A percentile compares a stretch with the other conserved stretches of the same genome.
phyloP scores from a whole-genome alignment of 2,329 filamentous ascomycete species.

The Arachnomyces sp. region DNA sequence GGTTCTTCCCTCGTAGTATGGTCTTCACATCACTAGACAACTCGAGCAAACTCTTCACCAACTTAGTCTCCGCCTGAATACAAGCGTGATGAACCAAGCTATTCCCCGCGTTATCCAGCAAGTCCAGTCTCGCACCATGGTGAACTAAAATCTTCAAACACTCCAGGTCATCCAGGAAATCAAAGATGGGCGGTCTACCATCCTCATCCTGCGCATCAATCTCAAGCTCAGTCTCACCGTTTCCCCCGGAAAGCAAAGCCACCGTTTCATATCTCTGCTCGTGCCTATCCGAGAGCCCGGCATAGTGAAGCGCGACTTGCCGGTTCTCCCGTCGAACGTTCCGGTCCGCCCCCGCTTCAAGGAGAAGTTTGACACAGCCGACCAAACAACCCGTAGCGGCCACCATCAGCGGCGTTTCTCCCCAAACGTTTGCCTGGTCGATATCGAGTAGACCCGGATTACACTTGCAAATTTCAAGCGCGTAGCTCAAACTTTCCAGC shows the following conservation, averaged over 20 bases:
- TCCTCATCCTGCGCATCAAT: conserved; percentile 12
- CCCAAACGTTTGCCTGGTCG: conserved; percentile 12
- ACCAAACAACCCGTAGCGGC: conserved; percentile 11
- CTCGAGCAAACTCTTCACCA: conserved; percentile 7
- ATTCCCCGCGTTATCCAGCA: conserved; percentile 10
- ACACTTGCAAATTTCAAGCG: conserved; percentile 9
- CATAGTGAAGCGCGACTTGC: conserved; percentile 12
- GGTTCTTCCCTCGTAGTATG: conserved; percentile 7
- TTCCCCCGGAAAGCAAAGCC: conserved; percentile 6
- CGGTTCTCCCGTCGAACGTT: conserved; percentile 10
- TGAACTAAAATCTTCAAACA: conserved; percentile 9
- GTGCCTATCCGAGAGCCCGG: conserved; percentile 8
- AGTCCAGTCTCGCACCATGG: conserved; percentile 9
- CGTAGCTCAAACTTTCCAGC: conserved; percentile 6
- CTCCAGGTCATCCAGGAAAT: conserved; percentile 12
- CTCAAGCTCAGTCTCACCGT: background rate
- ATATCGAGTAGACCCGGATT: conserved; percentile 8
- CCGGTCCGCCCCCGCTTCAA: conserved; percentile 11
- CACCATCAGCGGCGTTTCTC: conserved; percentile 12
- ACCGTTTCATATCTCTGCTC: conserved; percentile 7
- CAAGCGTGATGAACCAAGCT: conserved; percentile 12
- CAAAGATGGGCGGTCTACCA: conserved; percentile 12
- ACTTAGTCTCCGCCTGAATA: conserved; percentile 8
- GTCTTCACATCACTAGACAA: background rate
- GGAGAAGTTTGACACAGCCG: conserved; percentile 8